Percentiles rank a stretch among this genome's conserved stretches.
phyloP scores from a whole-genome alignment of 192 early-diverging fungal genomes.

The Pecoramyces ruminantium region DNA sequence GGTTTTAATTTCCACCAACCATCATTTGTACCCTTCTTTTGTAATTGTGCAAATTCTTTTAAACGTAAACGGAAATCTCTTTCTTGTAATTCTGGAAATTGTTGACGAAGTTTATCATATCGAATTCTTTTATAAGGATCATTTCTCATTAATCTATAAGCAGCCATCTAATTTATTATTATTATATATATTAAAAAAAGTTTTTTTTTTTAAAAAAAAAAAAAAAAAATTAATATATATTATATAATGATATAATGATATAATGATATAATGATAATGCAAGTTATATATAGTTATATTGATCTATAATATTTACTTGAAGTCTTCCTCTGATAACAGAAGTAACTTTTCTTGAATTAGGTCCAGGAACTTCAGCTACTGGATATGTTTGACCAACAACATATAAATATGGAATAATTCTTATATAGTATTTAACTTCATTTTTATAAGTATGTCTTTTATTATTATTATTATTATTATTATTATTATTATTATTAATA shows the following conservation, averaged over 20 bases:
- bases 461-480: not conserved
- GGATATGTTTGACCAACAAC: conserved; percentile 87
- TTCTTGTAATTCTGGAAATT: conserved; percentile 76
- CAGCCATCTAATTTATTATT: conserved; percentile 19
- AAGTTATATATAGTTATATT: too few species aligned
- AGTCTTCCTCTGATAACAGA: conserved; percentile 69
- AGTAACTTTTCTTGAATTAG: conserved; percentile 83
- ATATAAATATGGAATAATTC: conserved; percentile 67
- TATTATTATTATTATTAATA: too few species aligned
- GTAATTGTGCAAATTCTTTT: conserved; percentile 92
- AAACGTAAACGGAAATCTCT: conserved; percentile 74
- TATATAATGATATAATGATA: too few species aligned
- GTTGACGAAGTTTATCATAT: conserved; percentile 57
- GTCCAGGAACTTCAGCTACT: conserved; percentile 81
- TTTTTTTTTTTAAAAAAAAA: not conserved
- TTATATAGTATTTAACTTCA: conserved; percentile 67
- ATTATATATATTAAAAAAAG: not conserved
- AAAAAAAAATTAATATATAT: not conserved
- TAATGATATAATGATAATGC: too few species aligned
- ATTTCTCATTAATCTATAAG: conserved; percentile 71
- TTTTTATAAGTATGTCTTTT: conserved; percentile 51
- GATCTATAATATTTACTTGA: conserved; percentile 54
- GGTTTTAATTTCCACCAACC: conserved; percentile 83
- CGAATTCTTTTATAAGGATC: conserved; percentile 56
- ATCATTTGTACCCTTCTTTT: conserved; percentile 64